Conservation (phyloP, 257 asterid genomes). For the Salvia splendens region DNA sequence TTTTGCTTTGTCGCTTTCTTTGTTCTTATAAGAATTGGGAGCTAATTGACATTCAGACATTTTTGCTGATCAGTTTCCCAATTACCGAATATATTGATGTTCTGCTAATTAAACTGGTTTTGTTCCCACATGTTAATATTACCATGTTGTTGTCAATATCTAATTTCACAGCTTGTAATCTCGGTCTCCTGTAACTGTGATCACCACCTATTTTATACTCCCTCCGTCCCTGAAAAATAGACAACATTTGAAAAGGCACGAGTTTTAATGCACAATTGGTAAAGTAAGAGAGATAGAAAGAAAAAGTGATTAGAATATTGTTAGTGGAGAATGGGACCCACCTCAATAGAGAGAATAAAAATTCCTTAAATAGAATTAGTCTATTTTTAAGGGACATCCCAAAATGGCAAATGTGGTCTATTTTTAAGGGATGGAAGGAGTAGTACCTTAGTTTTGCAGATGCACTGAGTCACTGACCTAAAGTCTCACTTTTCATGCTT, state of each 20-base stretch:
- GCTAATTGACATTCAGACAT: conserved; percentile 11
- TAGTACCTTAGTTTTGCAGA: conserved; percentile 3
- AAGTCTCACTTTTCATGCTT: conserved; percentile 6
- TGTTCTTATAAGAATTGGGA: no score
- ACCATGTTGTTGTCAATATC: not conserved
- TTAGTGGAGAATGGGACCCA: no score
- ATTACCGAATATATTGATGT: not conserved
- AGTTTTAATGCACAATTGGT: no score
- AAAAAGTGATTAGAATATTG: no score
- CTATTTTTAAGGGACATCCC: no score
- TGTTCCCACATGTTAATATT: not conserved
- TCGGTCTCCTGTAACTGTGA: conserved; percentile 1
- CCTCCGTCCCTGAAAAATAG: no score
- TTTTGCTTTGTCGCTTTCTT: not conserved
- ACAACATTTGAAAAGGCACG: no score
- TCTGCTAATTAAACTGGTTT: conserved; percentile 9
- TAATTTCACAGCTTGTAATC: conserved; percentile 18
- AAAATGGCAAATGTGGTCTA: no score
- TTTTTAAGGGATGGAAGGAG: no score
- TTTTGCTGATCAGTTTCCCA: not conserved
- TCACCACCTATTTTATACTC: not conserved
- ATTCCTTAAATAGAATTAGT: no score
- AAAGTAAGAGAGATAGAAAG: no score
- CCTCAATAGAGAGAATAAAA: no score
- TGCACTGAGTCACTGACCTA: not conserved